A percentile compares a stretch with the other conserved stretches of the same genome.
Evolutionary conservation across 768 basidiomycete species (phyloP).

Genomic region (Phaeotremella skinneri): DNA sequence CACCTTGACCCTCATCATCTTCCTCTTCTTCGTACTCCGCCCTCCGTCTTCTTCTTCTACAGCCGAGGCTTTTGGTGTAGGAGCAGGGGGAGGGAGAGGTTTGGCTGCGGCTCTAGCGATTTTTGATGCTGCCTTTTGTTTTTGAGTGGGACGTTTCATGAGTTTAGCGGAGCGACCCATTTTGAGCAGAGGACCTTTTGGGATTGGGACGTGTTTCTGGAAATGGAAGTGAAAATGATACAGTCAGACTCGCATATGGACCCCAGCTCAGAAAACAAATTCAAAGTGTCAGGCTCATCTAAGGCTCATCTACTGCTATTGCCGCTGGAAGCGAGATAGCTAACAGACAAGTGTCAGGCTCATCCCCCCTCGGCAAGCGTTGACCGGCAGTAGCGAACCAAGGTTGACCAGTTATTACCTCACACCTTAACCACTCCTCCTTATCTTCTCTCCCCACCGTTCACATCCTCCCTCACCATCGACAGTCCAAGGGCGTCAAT

Average conservation of each 20-base stretch:
- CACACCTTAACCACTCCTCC: neutral
- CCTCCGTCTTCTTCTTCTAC: conserved; percentile 8
- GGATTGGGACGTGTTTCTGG: no score
- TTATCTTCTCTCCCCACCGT: no score
- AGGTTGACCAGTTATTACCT: neutral
- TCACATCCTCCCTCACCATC: no score
- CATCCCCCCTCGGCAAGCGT: neutral
- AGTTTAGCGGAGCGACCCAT: conserved; percentile 43
- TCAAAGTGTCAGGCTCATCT: no score
- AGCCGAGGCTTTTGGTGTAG: conserved; percentile 5
- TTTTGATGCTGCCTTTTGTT: conserved; percentile 36
- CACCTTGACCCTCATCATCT: conserved; percentile 36
- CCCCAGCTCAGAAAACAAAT: no score
- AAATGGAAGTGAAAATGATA: no score
- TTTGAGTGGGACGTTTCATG: conserved; percentile 35
- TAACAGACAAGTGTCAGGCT: neutral
- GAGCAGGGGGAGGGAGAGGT: conserved; percentile 15
- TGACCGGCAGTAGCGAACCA: no score
- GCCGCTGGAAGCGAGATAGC: no score
- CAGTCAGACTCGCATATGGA: no score
- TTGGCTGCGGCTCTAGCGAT: conserved; percentile 27
- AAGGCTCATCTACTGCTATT: no score
- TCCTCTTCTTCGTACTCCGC: conserved; percentile 33
- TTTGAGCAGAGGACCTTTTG: no score
- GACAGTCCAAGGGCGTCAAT: neutral